phyloP scores from a whole-genome alignment of 768 basidiomycete species.

The Sarcomyxa edulis region DNA sequence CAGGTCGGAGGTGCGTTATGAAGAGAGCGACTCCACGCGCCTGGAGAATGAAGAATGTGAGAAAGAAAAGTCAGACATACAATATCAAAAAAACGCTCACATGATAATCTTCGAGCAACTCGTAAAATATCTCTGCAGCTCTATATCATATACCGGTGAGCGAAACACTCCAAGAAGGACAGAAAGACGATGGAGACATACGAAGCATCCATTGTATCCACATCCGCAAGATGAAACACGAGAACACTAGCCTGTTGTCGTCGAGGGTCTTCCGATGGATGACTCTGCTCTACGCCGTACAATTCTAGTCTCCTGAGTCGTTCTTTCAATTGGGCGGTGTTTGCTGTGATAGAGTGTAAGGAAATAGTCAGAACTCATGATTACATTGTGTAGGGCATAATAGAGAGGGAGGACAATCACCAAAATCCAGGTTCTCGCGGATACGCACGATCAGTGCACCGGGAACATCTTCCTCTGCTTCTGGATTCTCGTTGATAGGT shows the following conservation, averaged over 20 bases:
- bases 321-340: slow-evolving; percentile 92
- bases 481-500: slow-evolving; percentile 82
- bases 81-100: slow-evolving; percentile 27
- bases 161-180: background rate
- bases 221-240: slow-evolving; percentile 92
- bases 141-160: slow-evolving; percentile 32
- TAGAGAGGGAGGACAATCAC: slow-evolving; percentile 30
- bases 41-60: slow-evolving; percentile 20
- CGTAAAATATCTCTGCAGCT: slow-evolving; percentile 79
- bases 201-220: slow-evolving; percentile 89
- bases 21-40: slow-evolving; percentile 45
- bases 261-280: slow-evolving; percentile 86
- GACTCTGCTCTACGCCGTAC: slow-evolving; percentile 73
- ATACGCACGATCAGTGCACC: slow-evolving; percentile 88
- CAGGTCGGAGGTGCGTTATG: slow-evolving; percentile 42
- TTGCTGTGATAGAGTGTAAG: slow-evolving; percentile 46
- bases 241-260: slow-evolving; percentile 70
- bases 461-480: slow-evolving; percentile 72
- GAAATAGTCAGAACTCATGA: slow-evolving; percentile 2
- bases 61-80: background rate
- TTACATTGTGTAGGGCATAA: background rate
- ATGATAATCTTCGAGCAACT: slow-evolving; percentile 73
- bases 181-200: slow-evolving; percentile 30
- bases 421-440: slow-evolving; percentile 88
- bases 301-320: slow-evolving; percentile 81